phyloP scores from a whole-genome alignment of 768 basidiomycete species.

The Lentinula lateritia region DNA sequence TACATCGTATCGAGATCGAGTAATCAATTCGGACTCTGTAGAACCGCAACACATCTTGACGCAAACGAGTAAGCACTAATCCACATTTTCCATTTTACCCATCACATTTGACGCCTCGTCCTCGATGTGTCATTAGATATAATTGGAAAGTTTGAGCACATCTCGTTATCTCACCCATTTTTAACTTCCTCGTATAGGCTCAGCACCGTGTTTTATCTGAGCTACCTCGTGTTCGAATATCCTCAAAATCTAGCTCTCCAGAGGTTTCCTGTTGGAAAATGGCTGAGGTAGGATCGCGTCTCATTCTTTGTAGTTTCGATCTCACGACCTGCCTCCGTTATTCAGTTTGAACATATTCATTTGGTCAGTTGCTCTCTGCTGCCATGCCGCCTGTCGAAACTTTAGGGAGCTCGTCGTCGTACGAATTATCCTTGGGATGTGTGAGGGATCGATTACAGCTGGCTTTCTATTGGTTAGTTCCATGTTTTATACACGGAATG shows the following conservation, averaged over 20 bases:
- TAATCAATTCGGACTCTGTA: slow-evolving; percentile 17
- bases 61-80: slow-evolving; percentile 51
- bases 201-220: slow-evolving; percentile 69
- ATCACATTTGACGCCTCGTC: background rate
- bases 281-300: slow-evolving; percentile 54
- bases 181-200: slow-evolving; percentile 38
- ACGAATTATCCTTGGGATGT: slow-evolving; percentile 63
- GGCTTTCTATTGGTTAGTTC: slow-evolving; percentile 73
- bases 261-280: slow-evolving; percentile 70
- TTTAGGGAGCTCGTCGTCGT: slow-evolving; percentile 61
- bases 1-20: background rate
- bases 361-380: slow-evolving; percentile 59
- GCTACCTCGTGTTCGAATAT: slow-evolving; percentile 67
- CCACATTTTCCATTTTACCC: background rate
- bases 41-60: slow-evolving; percentile 54
- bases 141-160: slow-evolving; percentile 43
- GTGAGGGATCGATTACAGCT: slow-evolving; percentile 70
- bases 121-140: slow-evolving; percentile 34
- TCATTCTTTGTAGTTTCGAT: slow-evolving; percentile 5
- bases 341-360: slow-evolving; percentile 58
- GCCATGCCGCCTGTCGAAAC: slow-evolving; percentile 67
- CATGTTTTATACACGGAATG: slow-evolving; percentile 73
- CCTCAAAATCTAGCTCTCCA: slow-evolving; percentile 72
- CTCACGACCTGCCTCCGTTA: background rate
- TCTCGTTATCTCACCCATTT: background rate